Evolutionary conservation across 1,139 yeast genomes (phyloP).

Genomic region (Geotrichum australiense): DNA sequence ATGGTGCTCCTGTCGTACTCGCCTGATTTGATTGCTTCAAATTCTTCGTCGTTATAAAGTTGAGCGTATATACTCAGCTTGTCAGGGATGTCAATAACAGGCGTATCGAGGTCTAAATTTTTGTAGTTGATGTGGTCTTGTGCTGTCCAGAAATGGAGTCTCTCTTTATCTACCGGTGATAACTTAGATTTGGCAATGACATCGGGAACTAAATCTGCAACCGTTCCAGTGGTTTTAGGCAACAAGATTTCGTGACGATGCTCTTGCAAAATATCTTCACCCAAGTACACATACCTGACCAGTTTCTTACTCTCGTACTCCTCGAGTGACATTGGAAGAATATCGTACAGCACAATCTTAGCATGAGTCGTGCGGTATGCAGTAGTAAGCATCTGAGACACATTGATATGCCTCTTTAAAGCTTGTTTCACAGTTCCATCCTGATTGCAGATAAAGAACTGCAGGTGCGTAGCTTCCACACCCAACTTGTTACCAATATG

Average conservation of each 20-base stretch:
- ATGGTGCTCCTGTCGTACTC: conserved; percentile 31
- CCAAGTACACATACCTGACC: conserved; percentile 39
- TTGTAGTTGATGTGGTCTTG: conserved; percentile 20
- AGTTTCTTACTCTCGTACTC: conserved; percentile 73
- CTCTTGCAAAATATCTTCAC: conserved; percentile 38
- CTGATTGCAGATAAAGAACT: conserved; percentile 42
- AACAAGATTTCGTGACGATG: conserved; percentile 66
- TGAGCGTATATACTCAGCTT: conserved; percentile 31
- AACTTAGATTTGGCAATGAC: conserved; percentile 52
- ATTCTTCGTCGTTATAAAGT: conserved; percentile 32
- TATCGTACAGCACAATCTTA: conserved; percentile 48
- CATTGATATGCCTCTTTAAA: conserved; percentile 26
- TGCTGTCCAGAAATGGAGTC: conserved; percentile 55
- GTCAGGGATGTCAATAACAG: conserved; percentile 26
- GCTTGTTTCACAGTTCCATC: conserved; percentile 36
- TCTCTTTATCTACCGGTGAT: conserved; percentile 43
- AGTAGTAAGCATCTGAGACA: conserved; percentile 40
- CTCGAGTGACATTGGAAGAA: conserved; percentile 62
- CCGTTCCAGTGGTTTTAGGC: conserved; percentile 49
- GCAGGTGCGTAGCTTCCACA: conserved; percentile 56
- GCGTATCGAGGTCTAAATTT: background rate
- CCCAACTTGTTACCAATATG: conserved; percentile 49
- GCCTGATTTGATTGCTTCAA: conserved; percentile 24
- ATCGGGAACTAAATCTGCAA: conserved; percentile 50
- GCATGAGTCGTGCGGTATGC: conserved; percentile 34